Conservation (phyloP, 1,284 basidiomycete genomes). For the Boletus sp. region DNA sequence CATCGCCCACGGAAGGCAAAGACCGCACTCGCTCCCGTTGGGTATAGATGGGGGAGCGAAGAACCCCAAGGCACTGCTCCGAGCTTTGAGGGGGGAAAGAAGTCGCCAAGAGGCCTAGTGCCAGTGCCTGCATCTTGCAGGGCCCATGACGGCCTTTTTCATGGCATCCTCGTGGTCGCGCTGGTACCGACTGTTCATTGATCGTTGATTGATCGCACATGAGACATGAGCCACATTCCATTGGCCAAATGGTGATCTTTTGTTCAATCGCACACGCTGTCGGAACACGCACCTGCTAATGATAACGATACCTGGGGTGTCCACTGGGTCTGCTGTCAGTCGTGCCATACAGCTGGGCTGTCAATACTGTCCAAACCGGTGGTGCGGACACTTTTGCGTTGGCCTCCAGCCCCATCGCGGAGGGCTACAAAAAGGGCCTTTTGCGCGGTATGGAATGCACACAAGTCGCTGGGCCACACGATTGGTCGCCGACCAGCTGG, state of each 20-base stretch:
- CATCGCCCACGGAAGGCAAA: slow-evolving; percentile 14
- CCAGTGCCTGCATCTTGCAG: slow-evolving; percentile 18
- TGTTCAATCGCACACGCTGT: too few species aligned
- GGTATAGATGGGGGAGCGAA: slow-evolving; percentile 8
- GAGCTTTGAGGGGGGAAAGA: slow-evolving; percentile 20
- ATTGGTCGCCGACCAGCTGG: slow-evolving; percentile 1
- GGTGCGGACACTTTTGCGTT: slow-evolving; percentile 4
- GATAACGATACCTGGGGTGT: background rate
- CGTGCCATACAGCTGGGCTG: too few species aligned
- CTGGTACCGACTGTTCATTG: slow-evolving; percentile 16
- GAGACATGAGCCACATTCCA: too few species aligned
- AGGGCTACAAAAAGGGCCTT: background rate
- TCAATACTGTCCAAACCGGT: background rate
- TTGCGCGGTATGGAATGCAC: slow-evolving; percentile 8
- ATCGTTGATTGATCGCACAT: slow-evolving; percentile 4
- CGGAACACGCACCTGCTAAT: background rate
- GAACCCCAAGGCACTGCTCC: slow-evolving; percentile 24
- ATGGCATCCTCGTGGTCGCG: slow-evolving; percentile 22
- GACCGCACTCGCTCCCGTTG: background rate
- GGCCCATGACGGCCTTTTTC: slow-evolving; percentile 8
- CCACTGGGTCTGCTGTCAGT: slow-evolving; percentile 1
- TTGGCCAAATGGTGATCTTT: background rate
- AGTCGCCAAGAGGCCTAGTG: slow-evolving; percentile 1
- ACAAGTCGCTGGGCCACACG: slow-evolving; percentile 4
- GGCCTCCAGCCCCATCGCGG: background rate